Evolutionary conservation across 2,329 filamentous ascomycete species (phyloP).

Genomic region (Penicillium rolfsii): DNA sequence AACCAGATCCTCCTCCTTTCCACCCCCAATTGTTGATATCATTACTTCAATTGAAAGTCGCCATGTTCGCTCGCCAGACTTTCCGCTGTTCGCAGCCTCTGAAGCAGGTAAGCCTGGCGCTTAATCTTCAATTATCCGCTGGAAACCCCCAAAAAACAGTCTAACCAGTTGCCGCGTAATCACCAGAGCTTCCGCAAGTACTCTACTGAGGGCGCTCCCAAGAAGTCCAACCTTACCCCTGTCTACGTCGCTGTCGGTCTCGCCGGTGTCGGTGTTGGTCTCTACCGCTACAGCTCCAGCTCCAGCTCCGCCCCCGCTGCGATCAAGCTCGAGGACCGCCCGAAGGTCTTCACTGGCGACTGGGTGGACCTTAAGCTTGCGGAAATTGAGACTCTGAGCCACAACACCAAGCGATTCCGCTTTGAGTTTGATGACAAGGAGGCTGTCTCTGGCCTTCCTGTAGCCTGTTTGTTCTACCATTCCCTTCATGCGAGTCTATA

Average conservation of each 20-base stretch:
- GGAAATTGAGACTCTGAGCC: constrained; percentile 77
- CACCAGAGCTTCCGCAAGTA: constrained; percentile 69
- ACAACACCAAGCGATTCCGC: constrained; percentile 91
- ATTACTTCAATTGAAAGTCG: constrained; percentile 34
- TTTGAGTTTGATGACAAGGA: constrained; percentile 86
- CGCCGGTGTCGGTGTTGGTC: constrained; percentile 57
- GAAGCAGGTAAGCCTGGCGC: constrained; percentile 58
- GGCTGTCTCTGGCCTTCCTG: constrained; percentile 76
- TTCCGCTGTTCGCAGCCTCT: constrained; percentile 68
- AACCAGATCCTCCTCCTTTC: constrained; percentile 17
- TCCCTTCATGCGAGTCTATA: not conserved
- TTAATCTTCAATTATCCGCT: not conserved
- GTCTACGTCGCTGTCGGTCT: constrained; percentile 55
- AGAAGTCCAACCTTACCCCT: constrained; percentile 61
- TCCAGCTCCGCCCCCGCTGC: constrained; percentile 24
- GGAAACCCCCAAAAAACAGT: not conserved
- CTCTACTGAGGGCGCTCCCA: constrained; percentile 60
- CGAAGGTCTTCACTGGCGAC: constrained; percentile 73
- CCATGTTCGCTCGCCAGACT: constrained; percentile 69
- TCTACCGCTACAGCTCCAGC: constrained; percentile 52
- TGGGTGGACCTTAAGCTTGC: constrained; percentile 82
- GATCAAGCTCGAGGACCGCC: constrained; percentile 41
- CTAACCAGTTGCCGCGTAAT: constrained; percentile 5
- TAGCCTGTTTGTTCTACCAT: constrained; percentile 65
- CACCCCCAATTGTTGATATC: constrained; percentile 9